phyloP scores from a whole-genome alignment of 768 basidiomycete genomes.

The Russula earlei region DNA sequence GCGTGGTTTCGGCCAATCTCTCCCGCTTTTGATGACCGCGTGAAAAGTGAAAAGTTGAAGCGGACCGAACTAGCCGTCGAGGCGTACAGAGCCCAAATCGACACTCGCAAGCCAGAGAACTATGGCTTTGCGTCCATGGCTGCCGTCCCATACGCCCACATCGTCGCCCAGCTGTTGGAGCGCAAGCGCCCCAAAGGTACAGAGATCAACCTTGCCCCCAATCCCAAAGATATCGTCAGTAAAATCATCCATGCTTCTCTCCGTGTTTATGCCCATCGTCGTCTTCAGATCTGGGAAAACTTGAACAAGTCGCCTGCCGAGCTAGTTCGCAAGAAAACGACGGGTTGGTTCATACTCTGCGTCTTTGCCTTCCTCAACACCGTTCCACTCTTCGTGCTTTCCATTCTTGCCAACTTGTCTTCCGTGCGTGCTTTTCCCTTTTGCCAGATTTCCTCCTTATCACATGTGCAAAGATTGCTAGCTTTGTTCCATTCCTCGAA shows the following conservation, averaged over 20 bases:
- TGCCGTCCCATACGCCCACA: slow-evolving; percentile 79
- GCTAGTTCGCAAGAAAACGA: slow-evolving; percentile 50
- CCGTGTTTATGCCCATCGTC: background rate
- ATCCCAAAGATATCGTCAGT: slow-evolving; percentile 80
- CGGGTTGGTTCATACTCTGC: slow-evolving; percentile 73
- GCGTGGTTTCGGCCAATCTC: slow-evolving; percentile 25
- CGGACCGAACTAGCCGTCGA: slow-evolving; percentile 70
- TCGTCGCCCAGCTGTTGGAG: slow-evolving; percentile 63
- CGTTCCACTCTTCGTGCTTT: slow-evolving; percentile 82
- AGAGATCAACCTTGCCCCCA: slow-evolving; percentile 65
- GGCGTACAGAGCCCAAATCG: slow-evolving; percentile 61
- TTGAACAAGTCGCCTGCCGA: slow-evolving; percentile 65
- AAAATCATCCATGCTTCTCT: background rate
- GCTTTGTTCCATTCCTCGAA: slow-evolving; percentile 68
- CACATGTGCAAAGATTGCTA: slow-evolving; percentile 37
- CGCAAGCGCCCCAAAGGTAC: slow-evolving; percentile 69
- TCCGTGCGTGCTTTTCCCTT: slow-evolving; percentile 39
- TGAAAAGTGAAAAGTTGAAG: slow-evolving; percentile 33
- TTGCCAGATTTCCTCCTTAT: background rate
- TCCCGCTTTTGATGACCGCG: background rate
- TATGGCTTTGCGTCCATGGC: slow-evolving; percentile 92
- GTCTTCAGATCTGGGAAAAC: slow-evolving; percentile 76
- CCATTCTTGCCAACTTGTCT: slow-evolving; percentile 83
- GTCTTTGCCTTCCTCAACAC: slow-evolving; percentile 92
- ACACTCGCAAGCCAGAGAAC: slow-evolving; percentile 70